These are phyloP conservation scores for Pelargonium myrrhifolium DNA, from an alignment of 441 rosid species.

Conservation along the genomic window DNA sequence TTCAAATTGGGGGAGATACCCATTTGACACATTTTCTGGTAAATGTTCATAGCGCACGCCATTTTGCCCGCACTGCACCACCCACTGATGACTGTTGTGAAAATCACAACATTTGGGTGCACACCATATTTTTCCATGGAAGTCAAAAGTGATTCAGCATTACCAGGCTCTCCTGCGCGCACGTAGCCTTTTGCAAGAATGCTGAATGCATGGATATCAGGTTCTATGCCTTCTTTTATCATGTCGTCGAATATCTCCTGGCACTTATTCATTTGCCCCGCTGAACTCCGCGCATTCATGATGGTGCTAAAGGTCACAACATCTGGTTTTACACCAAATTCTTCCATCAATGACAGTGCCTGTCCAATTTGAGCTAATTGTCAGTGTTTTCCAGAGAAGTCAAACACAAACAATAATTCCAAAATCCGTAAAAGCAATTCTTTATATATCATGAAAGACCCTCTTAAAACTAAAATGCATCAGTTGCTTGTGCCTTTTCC, in stretches of 20 bases:
- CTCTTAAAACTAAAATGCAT: not conserved
- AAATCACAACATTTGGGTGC: constrained; percentile 73
- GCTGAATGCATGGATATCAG: constrained; percentile 66
- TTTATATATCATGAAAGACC: no score
- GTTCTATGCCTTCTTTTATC: constrained; percentile 69
- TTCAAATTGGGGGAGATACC: constrained; percentile 64
- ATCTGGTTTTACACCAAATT: constrained; percentile 72
- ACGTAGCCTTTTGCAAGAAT: constrained; percentile 86
- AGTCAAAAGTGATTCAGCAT: constrained; percentile 55
- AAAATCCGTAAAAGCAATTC: no score
- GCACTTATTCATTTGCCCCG: constrained; percentile 81
- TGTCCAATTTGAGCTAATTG: constrained; percentile 20
- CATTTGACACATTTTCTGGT: constrained; percentile 50
- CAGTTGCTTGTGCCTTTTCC: no score
- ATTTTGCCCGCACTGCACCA: constrained; percentile 80
- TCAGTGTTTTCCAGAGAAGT: not conserved
- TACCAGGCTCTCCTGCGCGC: constrained; percentile 65
- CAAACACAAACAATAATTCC: not conserved
- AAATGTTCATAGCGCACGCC: constrained; percentile 61
- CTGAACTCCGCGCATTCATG: constrained; percentile 91
- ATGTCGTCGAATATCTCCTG: constrained; percentile 74
- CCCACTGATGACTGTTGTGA: constrained; percentile 76
- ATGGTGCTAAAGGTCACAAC: constrained; percentile 87
- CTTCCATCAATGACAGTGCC: constrained; percentile 75
- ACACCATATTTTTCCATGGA: constrained; percentile 51